A percentile compares a stretch with the other conserved stretches of the same genome.
Conservation (phyloP, 305 asterid species). For the Fraxinus nigra region DNA sequence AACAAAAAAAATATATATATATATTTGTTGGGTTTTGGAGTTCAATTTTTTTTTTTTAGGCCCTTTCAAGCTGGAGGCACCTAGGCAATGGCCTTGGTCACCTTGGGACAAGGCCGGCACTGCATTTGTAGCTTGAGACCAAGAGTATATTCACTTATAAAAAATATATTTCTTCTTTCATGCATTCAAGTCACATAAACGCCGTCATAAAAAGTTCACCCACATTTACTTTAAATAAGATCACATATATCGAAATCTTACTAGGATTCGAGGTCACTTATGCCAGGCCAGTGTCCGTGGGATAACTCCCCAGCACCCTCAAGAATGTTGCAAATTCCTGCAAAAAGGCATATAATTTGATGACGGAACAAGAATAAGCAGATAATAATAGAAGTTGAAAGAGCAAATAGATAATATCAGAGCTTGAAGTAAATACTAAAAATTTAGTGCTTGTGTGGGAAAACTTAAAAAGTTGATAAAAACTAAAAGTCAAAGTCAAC, state of each 20-base stretch:
- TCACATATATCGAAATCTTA: slow-evolving; percentile 17
- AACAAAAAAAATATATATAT: too few relatives aligned
- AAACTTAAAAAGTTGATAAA: background rate
- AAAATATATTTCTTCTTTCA: background rate
- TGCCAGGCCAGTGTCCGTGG: slow-evolving; percentile 71
- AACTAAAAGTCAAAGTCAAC: background rate
- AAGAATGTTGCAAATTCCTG: slow-evolving; percentile 93
- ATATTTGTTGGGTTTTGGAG: too few relatives aligned
- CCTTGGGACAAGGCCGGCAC: too few relatives aligned
- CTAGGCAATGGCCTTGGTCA: too few relatives aligned
- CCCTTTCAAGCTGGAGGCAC: too few relatives aligned
- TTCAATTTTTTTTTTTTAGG: too few relatives aligned
- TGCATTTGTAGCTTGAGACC: background rate
- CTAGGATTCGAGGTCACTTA: slow-evolving; percentile 31
- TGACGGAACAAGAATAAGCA: background rate
- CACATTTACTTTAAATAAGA: background rate
- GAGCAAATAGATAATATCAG: background rate
- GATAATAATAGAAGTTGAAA: background rate
- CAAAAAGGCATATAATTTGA: slow-evolving; percentile 14
- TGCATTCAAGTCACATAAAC: background rate
- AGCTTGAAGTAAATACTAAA: background rate
- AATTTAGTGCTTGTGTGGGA: background rate
- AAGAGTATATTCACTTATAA: background rate
- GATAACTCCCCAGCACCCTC: slow-evolving; percentile 97
- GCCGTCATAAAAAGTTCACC: background rate